Evolutionary conservation across 179 eudicot genomes (phyloP).

Genomic region (Nepenthes alata): DNA sequence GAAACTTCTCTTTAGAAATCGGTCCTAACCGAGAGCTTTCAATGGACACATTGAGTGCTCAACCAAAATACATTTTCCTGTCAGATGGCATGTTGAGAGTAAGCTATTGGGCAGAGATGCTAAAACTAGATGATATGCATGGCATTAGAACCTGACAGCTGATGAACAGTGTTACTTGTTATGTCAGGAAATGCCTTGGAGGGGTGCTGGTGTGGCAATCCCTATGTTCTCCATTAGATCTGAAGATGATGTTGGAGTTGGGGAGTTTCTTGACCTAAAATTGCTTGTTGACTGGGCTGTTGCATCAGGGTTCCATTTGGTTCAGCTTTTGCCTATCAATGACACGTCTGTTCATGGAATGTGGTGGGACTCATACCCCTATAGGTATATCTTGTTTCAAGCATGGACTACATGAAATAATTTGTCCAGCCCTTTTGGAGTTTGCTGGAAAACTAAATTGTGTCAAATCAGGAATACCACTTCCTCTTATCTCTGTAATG

Average conservation of each 20-base stretch:
- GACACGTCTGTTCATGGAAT: constrained; percentile 85
- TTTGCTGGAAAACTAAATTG: neutral
- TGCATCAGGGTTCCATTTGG: constrained; percentile 81
- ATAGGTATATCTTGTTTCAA: constrained; percentile 38
- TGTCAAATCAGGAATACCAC: neutral
- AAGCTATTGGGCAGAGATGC: constrained; percentile 3
- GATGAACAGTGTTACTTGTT: constrained; percentile 5
- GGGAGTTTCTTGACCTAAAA: constrained; percentile 92
- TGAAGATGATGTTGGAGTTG: constrained; percentile 83
- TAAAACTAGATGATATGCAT: neutral
- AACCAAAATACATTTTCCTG: constrained; percentile 60
- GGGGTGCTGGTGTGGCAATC: constrained; percentile 88
- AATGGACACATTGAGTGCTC: constrained; percentile 34
- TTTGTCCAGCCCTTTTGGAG: no score
- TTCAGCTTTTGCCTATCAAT: constrained; percentile 91
- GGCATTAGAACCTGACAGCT: neutral
- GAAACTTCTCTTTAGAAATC: constrained; percentile 48
- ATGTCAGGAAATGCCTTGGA: constrained; percentile 90
- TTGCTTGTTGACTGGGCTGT: constrained; percentile 91
- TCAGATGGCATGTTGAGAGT: constrained; percentile 94
- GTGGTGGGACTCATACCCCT: constrained; percentile 99
- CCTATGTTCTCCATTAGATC: constrained; percentile 94
- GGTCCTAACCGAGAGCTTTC: constrained; percentile 64
- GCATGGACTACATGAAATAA: neutral
- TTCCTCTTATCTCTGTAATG: neutral